These are phyloP conservation scores for Candolleomyces eurysporus DNA, from an alignment of 768 basidiomycete species.

Conservation along the genomic window DNA sequence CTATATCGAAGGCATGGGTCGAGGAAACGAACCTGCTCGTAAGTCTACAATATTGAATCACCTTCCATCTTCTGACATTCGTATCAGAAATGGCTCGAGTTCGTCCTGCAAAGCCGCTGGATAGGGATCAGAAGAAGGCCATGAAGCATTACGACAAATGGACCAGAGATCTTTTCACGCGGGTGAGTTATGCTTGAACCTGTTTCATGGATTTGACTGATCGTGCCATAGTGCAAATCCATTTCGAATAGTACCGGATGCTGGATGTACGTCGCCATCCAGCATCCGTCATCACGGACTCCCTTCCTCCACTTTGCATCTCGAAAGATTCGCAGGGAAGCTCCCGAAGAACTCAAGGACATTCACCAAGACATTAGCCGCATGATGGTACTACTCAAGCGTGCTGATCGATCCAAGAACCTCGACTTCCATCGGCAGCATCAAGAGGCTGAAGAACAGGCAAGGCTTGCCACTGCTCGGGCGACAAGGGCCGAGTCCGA, in stretches of 20 bases:
- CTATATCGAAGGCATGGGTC: neutral
- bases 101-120: neutral
- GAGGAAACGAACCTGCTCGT: neutral
- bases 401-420: too few species aligned
- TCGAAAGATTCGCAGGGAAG: neutral
- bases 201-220: neutral
- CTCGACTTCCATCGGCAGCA: too few species aligned
- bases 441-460: too few species aligned
- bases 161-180: neutral
- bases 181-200: neutral
- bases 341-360: too few species aligned
- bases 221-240: neutral
- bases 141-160: neutral
- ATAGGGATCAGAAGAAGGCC: neutral
- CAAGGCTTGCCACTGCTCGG: too few species aligned
- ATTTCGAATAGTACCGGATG: neutral
- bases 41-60: neutral
- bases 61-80: neutral
- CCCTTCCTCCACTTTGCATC: neutral
- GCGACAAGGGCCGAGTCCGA: too few species aligned
- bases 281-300: neutral
- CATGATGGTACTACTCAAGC: too few species aligned
- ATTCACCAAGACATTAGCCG: too few species aligned
- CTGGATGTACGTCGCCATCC: neutral
- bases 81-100: neutral